A percentile compares a stretch with the other conserved stretches of the same genome.
Conservation (phyloP, 306 rosid species). For the Mimosa pudica region DNA sequence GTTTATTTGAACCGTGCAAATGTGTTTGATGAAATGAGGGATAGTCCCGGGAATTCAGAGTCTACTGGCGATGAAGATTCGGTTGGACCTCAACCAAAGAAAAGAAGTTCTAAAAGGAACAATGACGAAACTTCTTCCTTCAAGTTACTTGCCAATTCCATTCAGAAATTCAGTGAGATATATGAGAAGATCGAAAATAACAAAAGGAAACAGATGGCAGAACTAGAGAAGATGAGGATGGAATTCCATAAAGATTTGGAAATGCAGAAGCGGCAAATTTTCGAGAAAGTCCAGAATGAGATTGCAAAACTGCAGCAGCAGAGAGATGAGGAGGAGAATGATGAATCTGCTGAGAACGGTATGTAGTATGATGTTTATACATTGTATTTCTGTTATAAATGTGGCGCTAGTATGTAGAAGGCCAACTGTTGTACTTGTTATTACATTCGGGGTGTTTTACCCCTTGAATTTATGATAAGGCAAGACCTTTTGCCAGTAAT, state of each 20-base stretch:
- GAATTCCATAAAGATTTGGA: constrained; percentile 75
- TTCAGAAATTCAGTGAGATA: constrained; percentile 69
- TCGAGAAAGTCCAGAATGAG: constrained; percentile 74
- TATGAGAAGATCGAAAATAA: constrained; percentile 76
- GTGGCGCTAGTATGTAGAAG: constrained; percentile 38
- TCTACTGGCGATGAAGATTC: constrained; percentile 54
- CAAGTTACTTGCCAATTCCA: constrained; percentile 75
- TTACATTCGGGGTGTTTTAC: constrained; percentile 42
- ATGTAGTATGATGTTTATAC: constrained; percentile 44
- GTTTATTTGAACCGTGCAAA: constrained; percentile 65
- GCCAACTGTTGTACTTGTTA: constrained; percentile 51
- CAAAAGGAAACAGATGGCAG: constrained; percentile 74
- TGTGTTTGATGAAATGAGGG: constrained; percentile 72
- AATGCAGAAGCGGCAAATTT: constrained; percentile 67
- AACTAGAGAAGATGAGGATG: constrained; percentile 91
- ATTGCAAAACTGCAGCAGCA: constrained; percentile 63
- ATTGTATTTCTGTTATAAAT: constrained; percentile 38
- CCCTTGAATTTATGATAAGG: constrained; percentile 36
- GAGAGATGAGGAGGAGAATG: constrained; percentile 60
- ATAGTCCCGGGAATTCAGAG: constrained; percentile 77
- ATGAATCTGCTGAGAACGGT: constrained; percentile 56
- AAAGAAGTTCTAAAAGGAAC: constrained; percentile 53
- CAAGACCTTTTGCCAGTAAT: constrained; percentile 44
- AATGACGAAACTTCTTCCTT: constrained; percentile 55
- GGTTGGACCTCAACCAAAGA: constrained; percentile 64